phyloP scores from a whole-genome alignment of 441 rosid species.

The Euphorbia schlechtendalii region DNA sequence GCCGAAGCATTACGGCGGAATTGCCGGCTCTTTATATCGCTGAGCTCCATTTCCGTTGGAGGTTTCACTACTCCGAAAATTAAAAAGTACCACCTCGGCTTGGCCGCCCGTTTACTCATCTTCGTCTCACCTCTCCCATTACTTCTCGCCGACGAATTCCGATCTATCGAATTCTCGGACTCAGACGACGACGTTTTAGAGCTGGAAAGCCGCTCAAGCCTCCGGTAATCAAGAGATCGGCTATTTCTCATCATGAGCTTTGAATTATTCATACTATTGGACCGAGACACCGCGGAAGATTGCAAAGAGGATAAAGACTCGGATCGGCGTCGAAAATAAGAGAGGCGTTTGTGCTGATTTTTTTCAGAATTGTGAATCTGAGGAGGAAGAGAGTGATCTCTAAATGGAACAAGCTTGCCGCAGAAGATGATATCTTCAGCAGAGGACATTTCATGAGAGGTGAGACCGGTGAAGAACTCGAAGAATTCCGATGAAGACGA shows the following conservation, averaged over 20 bases:
- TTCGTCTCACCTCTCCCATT: slow-evolving; percentile 22
- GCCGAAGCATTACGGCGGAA: slow-evolving; percentile 41
- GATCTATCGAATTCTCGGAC: slow-evolving; percentile 10
- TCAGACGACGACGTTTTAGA: slow-evolving; percentile 16
- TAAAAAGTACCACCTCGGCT: slow-evolving; percentile 61
- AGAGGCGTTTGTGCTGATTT: slow-evolving; percentile 9
- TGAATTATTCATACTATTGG: slow-evolving; percentile 22
- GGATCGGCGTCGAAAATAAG: slow-evolving; percentile 36
- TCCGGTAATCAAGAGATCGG: slow-evolving; percentile 51
- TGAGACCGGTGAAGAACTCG: slow-evolving; percentile 48
- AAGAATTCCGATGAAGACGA: slow-evolving; percentile 45
- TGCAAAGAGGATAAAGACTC: slow-evolving; percentile 45
- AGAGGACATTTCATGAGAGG: slow-evolving; percentile 50
- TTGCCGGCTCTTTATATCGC: slow-evolving; percentile 70
- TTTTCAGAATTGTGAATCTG: neutral
- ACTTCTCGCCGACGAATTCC: slow-evolving; percentile 27
- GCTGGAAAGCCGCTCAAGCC: slow-evolving; percentile 28
- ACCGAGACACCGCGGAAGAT: slow-evolving; percentile 20
- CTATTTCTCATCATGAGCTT: slow-evolving; percentile 46
- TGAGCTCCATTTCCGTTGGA: slow-evolving; percentile 59
- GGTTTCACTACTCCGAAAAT: slow-evolving; percentile 64
- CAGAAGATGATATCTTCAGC: slow-evolving; percentile 72
- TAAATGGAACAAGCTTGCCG: slow-evolving; percentile 66
- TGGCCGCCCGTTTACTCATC: slow-evolving; percentile 20
- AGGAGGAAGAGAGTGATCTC: slow-evolving; percentile 15